Evolutionary conservation across 106 monocot species (phyloP).

Genomic region (Allium fistulosum): DNA sequence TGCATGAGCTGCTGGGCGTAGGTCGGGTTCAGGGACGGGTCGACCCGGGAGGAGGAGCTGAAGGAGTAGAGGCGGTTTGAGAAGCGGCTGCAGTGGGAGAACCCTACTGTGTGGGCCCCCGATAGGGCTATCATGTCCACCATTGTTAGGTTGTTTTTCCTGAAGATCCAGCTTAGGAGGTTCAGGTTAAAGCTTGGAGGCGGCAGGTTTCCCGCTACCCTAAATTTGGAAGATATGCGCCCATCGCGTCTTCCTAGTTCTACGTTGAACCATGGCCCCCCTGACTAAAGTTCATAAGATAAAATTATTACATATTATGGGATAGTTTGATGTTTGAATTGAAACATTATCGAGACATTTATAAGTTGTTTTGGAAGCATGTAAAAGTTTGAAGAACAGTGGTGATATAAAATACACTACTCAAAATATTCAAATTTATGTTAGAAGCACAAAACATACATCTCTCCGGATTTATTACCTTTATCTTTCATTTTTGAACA

Average conservation of each 20-base stretch:
- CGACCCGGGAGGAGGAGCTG: neutral
- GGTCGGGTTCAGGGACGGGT: constrained; percentile 9
- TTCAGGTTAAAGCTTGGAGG: constrained; percentile 11
- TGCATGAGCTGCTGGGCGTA: constrained; percentile 20
- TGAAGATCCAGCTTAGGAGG: constrained; percentile 15
- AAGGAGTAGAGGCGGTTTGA: constrained; percentile 18
- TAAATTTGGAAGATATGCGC: constrained; percentile 1
- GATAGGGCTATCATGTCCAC: constrained; percentile 20
- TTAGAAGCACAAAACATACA: too few relatives aligned
- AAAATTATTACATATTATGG: too few relatives aligned
- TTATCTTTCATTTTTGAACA: too few relatives aligned
- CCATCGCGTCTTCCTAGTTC: constrained; percentile 17
- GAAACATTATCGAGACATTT: too few relatives aligned
- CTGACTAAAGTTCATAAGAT: neutral
- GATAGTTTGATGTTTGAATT: too few relatives aligned
- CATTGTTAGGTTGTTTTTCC: constrained; percentile 12
- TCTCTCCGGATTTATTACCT: too few relatives aligned
- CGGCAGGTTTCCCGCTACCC: constrained; percentile 15
- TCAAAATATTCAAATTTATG: too few relatives aligned
- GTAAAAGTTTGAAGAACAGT: neutral
- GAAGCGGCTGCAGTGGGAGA: constrained; percentile 18
- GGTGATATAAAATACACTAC: too few relatives aligned
- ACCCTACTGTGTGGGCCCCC: constrained; percentile 15
- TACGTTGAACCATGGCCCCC: constrained; percentile 10
- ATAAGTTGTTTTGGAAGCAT: neutral